Evolutionary conservation across 371 early-diverging fungal genomes (phyloP).

Genomic region (Blakeslea trispora): DNA sequence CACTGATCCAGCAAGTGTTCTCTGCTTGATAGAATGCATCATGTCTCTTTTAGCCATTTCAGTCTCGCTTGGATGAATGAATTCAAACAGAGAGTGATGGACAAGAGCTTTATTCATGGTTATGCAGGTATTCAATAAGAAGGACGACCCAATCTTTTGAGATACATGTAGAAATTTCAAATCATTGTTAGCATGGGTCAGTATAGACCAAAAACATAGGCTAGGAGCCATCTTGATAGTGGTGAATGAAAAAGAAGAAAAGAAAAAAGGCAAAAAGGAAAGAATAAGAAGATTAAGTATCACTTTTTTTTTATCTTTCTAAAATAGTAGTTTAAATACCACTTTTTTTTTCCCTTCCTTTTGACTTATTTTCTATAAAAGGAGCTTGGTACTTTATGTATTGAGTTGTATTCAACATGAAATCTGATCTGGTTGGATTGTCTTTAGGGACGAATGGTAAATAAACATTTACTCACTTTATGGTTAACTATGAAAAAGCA

Average conservation of each 20-base stretch:
- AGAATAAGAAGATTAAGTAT: neutral
- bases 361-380: too few species aligned
- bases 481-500: too few species aligned
- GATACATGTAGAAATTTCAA: conserved; percentile 53
- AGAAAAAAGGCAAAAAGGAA: neutral
- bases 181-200: conserved; percentile 36
- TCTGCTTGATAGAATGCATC: conserved; percentile 50
- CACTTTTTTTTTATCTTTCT: too few species aligned
- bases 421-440: too few species aligned
- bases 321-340: neutral
- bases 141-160: conserved; percentile 24
- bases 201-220: conserved; percentile 54
- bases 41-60: conserved; percentile 55
- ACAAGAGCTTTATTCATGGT: conserved; percentile 42
- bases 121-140: conserved; percentile 15
- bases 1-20: conserved; percentile 55
- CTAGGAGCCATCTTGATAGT: neutral
- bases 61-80: conserved; percentile 62
- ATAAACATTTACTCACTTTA: too few species aligned
- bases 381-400: too few species aligned
- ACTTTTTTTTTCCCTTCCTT: too few species aligned
- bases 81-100: conserved; percentile 53
- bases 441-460: too few species aligned
- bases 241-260: neutral
- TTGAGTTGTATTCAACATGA: too few species aligned